phyloP scores from a whole-genome alignment of 331 rosid species.

The Cydonia oblonga region DNA sequence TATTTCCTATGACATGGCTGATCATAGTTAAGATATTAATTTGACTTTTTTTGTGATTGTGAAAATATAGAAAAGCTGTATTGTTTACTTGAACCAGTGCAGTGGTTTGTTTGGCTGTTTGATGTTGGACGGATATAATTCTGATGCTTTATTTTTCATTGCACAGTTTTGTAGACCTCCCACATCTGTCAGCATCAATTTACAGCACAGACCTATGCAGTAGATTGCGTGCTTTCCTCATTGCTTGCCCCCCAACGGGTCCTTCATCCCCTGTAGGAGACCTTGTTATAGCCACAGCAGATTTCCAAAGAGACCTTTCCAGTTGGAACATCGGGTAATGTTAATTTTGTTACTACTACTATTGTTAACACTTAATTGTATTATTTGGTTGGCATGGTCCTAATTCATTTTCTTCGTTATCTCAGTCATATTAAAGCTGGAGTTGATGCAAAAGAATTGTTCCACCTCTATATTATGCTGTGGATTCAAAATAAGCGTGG shows the following conservation, averaged over 20 bases:
- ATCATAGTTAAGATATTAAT: not conserved
- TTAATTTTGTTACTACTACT: not conserved
- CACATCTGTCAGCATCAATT: slow-evolving; percentile 80
- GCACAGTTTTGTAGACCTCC: slow-evolving; percentile 86
- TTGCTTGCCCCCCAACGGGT: slow-evolving; percentile 87
- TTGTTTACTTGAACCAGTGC: not conserved
- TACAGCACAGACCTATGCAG: slow-evolving; percentile 80
- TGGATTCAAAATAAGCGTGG: slow-evolving; percentile 92
- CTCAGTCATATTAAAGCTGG: slow-evolving; percentile 79
- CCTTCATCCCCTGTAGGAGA: slow-evolving; percentile 89
- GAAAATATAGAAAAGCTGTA: not conserved
- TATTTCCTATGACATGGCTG: not conserved
- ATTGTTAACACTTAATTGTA: slow-evolving; percentile 1
- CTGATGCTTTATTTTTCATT: slow-evolving; percentile 18
- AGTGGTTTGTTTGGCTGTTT: slow-evolving; percentile 16
- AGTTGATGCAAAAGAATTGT: slow-evolving; percentile 92
- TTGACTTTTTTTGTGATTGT: not conserved
- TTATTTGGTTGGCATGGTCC: not conserved
- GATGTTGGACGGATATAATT: slow-evolving; percentile 4
- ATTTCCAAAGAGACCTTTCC: slow-evolving; percentile 79
- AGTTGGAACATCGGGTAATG: slow-evolving; percentile 67
- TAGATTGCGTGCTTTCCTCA: slow-evolving; percentile 84
- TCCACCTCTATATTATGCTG: slow-evolving; percentile 79
- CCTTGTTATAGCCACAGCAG: slow-evolving; percentile 88
- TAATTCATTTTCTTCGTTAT: slow-evolving; percentile 5